Conservation (phyloP, 345 rosid species). For the Citrus sp. region DNA sequence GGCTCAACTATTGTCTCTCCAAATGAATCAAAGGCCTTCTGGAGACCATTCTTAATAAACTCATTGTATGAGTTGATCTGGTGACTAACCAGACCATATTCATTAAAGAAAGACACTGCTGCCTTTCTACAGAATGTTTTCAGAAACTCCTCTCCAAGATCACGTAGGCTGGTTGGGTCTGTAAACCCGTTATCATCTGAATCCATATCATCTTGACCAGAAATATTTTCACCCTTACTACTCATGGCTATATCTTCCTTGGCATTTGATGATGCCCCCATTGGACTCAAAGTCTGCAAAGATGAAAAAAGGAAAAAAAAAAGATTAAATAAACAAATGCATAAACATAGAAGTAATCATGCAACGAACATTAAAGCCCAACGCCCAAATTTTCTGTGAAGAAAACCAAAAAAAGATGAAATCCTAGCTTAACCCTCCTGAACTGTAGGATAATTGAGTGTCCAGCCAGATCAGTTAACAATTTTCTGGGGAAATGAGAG, state of each 20-base stretch:
- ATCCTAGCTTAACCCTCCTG: background rate
- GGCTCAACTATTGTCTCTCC: constrained; percentile 71
- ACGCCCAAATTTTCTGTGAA: background rate
- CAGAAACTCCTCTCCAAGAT: constrained; percentile 51
- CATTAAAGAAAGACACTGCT: constrained; percentile 51
- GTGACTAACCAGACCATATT: constrained; percentile 81
- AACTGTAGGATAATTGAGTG: background rate
- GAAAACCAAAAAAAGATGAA: background rate
- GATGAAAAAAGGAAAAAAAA: background rate
- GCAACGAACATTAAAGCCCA: background rate
- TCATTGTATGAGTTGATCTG: constrained; percentile 81
- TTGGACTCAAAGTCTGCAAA: constrained; percentile 22
- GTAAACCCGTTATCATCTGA: constrained; percentile 32
- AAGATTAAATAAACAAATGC: background rate
- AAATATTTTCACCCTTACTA: constrained; percentile 17
- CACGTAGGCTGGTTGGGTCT: constrained; percentile 21
- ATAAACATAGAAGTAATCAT: background rate
- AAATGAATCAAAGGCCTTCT: constrained; percentile 55
- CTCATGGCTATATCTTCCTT: constrained; percentile 21
- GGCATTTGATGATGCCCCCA: constrained; percentile 27
- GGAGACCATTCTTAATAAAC: constrained; percentile 62
- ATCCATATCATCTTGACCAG: constrained; percentile 22
- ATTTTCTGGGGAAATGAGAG: background rate
- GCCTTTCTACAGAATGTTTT: constrained; percentile 63
- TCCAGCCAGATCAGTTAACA: background rate